Evolutionary conservation across 2,329 filamentous ascomycete species (phyloP).

Genomic region (Cryphonectria carpinicola): DNA sequence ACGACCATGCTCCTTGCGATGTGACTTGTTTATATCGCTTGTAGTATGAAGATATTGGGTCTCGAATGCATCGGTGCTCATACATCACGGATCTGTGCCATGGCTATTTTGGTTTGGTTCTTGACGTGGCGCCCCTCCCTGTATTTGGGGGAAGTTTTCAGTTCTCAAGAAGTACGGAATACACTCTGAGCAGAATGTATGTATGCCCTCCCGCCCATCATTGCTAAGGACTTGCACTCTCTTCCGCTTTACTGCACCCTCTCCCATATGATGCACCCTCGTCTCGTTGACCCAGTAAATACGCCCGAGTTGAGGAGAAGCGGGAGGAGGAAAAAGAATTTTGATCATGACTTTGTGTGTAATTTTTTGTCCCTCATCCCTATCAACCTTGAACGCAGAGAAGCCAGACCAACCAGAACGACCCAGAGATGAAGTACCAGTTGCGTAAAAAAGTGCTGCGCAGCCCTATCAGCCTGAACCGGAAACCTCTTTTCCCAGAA

Average conservation of each 20-base stretch:
- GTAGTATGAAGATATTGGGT: not conserved
- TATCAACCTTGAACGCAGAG: slow-evolving; percentile 31
- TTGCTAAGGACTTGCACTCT: not conserved
- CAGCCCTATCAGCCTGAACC: slow-evolving; percentile 17
- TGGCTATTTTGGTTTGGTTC: not conserved
- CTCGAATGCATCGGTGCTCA: not conserved
- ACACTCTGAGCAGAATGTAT: not conserved
- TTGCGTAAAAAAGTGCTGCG: slow-evolving; percentile 24
- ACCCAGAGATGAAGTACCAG: slow-evolving; percentile 30
- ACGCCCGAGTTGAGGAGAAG: slow-evolving; percentile 14
- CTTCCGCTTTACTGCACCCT: not conserved
- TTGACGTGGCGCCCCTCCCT: slow-evolving; percentile 18
- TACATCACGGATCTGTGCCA: not conserved
- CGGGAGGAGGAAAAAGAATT: not conserved
- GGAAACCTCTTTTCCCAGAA: slow-evolving; percentile 14
- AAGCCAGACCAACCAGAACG: slow-evolving; percentile 32
- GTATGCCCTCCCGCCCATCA: not conserved
- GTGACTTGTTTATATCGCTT: not conserved
- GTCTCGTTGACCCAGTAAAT: not conserved
- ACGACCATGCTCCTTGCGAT: not conserved
- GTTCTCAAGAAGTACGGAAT: not conserved
- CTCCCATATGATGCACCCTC: not conserved
- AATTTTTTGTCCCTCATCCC: slow-evolving; percentile 23
- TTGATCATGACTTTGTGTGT: slow-evolving; percentile 29
- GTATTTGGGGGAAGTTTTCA: slow-evolving; percentile 12